phyloP scores from a whole-genome alignment of 75 land plant species.

The Picea sitchensis region DNA sequence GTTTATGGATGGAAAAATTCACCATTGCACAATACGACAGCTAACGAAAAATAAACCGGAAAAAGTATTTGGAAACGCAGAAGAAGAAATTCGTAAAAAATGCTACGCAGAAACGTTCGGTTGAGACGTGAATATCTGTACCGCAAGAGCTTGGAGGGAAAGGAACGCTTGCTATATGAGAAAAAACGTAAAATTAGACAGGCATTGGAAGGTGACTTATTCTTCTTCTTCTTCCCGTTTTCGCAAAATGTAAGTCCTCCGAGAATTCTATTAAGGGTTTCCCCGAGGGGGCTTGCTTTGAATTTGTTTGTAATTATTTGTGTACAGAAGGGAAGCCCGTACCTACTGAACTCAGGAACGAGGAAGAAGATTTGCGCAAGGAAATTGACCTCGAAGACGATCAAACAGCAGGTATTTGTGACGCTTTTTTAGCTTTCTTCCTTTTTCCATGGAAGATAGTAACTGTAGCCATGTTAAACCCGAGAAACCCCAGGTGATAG shows the following conservation, averaged over 20 bases:
- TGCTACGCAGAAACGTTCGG: slow-evolving; percentile 78
- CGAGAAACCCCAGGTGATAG: not conserved
- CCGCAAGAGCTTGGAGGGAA: slow-evolving; percentile 93
- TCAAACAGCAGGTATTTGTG: slow-evolving; percentile 64
- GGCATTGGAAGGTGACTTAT: slow-evolving; percentile 66
- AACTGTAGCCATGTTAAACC: not conserved
- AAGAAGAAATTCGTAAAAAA: slow-evolving; percentile 12
- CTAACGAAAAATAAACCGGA: too few relatives aligned
- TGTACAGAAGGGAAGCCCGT: slow-evolving; percentile 90
- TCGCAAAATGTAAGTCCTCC: not conserved
- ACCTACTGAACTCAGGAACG: slow-evolving; percentile 94
- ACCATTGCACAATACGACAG: too few relatives aligned
- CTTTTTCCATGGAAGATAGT: not conserved
- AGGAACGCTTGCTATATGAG: slow-evolving; percentile 85
- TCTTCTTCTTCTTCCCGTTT: slow-evolving; percentile 1
- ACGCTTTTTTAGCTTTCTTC: not conserved
- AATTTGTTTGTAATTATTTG: not conserved
- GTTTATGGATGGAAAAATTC: too few relatives aligned
- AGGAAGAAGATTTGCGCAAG: slow-evolving; percentile 77
- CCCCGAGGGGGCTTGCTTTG: not conserved
- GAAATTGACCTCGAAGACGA: slow-evolving; percentile 97
- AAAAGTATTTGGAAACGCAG: too few relatives aligned
- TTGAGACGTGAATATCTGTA: slow-evolving; percentile 94
- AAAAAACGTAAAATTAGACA: slow-evolving; percentile 92
- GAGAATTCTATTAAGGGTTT: not conserved